Evolutionary conservation across 176 grass and related monocot genomes (phyloP).

Genomic region (Pontederia paniculata): DNA sequence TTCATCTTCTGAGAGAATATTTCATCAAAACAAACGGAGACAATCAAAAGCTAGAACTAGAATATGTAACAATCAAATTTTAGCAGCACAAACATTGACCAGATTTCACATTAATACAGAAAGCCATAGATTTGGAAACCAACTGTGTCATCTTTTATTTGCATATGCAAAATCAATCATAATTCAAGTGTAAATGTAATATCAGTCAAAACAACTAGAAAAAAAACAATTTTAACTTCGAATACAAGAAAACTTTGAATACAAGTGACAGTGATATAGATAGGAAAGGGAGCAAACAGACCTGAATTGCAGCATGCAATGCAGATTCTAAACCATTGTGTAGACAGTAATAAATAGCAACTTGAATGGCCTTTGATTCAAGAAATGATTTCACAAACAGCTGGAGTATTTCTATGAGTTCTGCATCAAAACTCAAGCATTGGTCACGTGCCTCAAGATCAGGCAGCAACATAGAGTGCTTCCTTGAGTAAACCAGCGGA

Average conservation of each 20-base stretch:
- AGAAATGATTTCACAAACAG: conserved; percentile 61
- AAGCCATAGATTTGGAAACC: too few relatives aligned
- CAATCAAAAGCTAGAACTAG: too few relatives aligned
- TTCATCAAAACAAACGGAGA: too few relatives aligned
- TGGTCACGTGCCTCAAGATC: conserved; percentile 25
- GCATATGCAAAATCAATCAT: too few relatives aligned
- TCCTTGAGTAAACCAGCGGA: conserved; percentile 59
- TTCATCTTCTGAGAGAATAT: too few relatives aligned
- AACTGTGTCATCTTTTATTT: too few relatives aligned
- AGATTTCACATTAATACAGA: too few relatives aligned
- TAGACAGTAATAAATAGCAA: conserved; percentile 82
- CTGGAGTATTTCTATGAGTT: conserved; percentile 43
- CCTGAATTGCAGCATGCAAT: conserved; percentile 81
- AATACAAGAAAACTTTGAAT: conserved; percentile 3
- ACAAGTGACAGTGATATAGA: neutral
- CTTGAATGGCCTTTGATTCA: conserved; percentile 60
- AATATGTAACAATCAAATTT: conserved; percentile 5
- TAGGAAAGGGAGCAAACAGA: conserved; percentile 20
- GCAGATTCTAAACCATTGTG: conserved; percentile 90
- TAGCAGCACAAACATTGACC: too few relatives aligned
- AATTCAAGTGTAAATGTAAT: neutral
- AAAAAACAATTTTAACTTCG: neutral
- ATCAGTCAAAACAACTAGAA: too few relatives aligned
- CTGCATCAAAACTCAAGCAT: conserved; percentile 33
- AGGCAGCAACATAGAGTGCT: conserved; percentile 28